Base-by-base conservation (phyloP, 306 rosid species). In the Hippophae rhamnoides region DNA sequence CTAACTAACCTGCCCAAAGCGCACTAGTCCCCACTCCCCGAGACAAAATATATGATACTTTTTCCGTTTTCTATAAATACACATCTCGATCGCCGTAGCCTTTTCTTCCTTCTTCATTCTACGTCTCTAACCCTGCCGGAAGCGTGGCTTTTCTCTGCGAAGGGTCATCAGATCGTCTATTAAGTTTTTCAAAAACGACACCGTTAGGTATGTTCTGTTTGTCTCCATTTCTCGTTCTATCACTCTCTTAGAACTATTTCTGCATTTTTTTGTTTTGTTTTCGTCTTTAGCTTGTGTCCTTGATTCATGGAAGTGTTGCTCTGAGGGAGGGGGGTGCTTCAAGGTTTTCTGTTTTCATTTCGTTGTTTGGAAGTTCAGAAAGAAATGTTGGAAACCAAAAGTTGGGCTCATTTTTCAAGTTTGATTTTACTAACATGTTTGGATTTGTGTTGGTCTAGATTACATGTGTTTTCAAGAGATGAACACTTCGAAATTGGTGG, bases 111-210 rank as follows among this genome's bases (percentile, higher is more conserved):
- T 18, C 3, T n/a, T 12, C 46, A 57, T 67, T 64, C 79, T 71
- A 50, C 86, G 84, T 80, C 78, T 77, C 76, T 60, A 46, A 5
- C 62, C 71, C 44, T 38, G 23, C 66, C 68, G 65, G 86, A 75
- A 78, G 86, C 86, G 84, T 78, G 43, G 73, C 68, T 56, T 31
- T 49, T 58, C 63, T 52, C 10, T 62, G 52, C 40, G 26, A 69
- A 44, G 51, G 63, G 73, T 62, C 41, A 60, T 55, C 64, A 56
- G 72, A 61, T 72, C 72, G 4, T 31, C 38, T 31, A 31, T 31
- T 5, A 31, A 31, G 9, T 44, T 40, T 6, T 52, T 60, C 43
- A 41, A 8, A 18, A 49, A 13, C 44, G 52, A 45, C 58, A 63
- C 63, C 49, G 57, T 46, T 52, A 67, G 79, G 77, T 80, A 48